Conservation (phyloP, 116 monocot genomes). For the Cymodocea nodosa region DNA sequence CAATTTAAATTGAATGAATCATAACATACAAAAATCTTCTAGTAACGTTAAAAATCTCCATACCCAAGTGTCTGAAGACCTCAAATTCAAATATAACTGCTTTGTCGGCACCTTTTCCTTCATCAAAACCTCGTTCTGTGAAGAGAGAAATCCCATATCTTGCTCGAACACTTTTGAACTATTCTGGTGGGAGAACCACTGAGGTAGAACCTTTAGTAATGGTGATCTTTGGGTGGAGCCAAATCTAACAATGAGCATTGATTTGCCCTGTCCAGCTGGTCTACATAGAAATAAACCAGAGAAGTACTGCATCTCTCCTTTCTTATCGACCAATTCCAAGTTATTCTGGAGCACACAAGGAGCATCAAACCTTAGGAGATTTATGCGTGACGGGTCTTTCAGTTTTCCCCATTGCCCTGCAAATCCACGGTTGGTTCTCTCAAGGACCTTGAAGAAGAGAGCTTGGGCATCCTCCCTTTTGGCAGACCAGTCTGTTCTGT, state of each 20-base stretch:
- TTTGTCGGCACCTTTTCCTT: constrained; percentile 42
- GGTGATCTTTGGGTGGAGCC: constrained; percentile 24
- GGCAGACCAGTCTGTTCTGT: constrained; percentile 64
- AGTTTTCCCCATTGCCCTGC: constrained; percentile 44
- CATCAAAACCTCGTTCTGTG: constrained; percentile 65
- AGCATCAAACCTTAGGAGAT: constrained; percentile 46
- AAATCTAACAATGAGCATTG: constrained; percentile 67
- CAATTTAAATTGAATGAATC: not conserved
- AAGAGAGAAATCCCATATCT: constrained; percentile 74
- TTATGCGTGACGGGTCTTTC: constrained; percentile 9
- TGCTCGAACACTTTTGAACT: constrained; percentile 53
- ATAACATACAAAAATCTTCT: not conserved
- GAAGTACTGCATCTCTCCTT: constrained; percentile 33
- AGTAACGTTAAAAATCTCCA: not conserved
- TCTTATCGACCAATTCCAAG: constrained; percentile 36
- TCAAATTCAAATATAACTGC: constrained; percentile 52
- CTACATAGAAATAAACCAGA: constrained; percentile 59
- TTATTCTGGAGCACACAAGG: constrained; percentile 66
- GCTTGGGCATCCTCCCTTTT: constrained; percentile 75
- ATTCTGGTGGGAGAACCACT: constrained; percentile 74
- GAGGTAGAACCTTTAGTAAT: constrained; percentile 25
- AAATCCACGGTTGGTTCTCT: constrained; percentile 42
- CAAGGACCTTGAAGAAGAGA: constrained; percentile 32
- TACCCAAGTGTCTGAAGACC: constrained; percentile 61
- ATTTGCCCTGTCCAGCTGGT: constrained; percentile 77